Percentiles rank a stretch among this genome's conserved stretches.
Conservation (phyloP, 2,329 filamentous ascomycete species). For the Xylariaceae sp. region DNA sequence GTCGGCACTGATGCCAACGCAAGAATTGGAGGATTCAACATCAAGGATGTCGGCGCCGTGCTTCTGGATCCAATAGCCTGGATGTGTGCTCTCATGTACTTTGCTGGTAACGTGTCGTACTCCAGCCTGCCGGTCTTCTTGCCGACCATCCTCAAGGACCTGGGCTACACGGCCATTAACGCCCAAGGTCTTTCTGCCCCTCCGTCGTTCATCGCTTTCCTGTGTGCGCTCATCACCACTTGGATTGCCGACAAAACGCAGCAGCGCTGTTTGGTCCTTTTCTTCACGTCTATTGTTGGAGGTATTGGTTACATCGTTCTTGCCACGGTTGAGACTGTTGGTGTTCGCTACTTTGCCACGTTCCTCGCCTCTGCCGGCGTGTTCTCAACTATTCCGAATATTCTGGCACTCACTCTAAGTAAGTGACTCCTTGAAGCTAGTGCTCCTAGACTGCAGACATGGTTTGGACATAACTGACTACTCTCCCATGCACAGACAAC, state of each 20-base stretch:
- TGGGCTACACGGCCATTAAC: slow-evolving; percentile 62
- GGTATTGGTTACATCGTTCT: slow-evolving; percentile 61
- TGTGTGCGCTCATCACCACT: slow-evolving; percentile 55
- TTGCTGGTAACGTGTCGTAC: slow-evolving; percentile 53
- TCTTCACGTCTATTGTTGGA: slow-evolving; percentile 49
- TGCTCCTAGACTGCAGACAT: background rate
- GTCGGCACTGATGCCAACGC: slow-evolving; percentile 44
- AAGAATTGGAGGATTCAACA: slow-evolving; percentile 40
- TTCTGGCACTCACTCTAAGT: slow-evolving; percentile 36
- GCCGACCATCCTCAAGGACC: slow-evolving; percentile 55
- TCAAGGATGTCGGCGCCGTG: slow-evolving; percentile 42
- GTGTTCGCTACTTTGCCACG: slow-evolving; percentile 36
- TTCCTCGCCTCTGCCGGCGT: slow-evolving; percentile 53
- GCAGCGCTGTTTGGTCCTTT: slow-evolving; percentile 58
- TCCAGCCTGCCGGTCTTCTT: slow-evolving; percentile 60
- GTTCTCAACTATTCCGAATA: slow-evolving; percentile 63
- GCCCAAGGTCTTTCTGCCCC: slow-evolving; percentile 69
- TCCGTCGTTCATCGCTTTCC: slow-evolving; percentile 62
- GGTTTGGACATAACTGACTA: slow-evolving; percentile 2
- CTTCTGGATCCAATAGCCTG: slow-evolving; percentile 46
- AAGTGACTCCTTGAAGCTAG: background rate
- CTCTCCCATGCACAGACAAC: slow-evolving; percentile 41
- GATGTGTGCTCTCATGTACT: slow-evolving; percentile 39
- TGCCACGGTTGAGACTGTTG: slow-evolving; percentile 43
- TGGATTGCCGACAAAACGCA: slow-evolving; percentile 60